Conservation (phyloP, 1,139 yeast species). For the Geotrichum phurueaensis region DNA sequence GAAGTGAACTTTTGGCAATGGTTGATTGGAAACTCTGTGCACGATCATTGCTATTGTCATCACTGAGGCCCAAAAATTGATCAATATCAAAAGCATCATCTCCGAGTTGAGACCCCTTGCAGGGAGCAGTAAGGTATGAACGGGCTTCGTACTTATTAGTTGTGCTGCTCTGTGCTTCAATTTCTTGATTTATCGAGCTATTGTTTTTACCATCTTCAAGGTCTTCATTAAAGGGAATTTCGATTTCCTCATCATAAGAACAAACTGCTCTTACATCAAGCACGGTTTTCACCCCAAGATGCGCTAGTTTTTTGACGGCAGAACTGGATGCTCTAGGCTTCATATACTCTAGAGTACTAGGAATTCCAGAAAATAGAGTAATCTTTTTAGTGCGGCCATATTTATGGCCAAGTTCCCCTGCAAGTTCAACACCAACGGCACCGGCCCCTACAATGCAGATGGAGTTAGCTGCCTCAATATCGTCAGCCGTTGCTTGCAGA, state of each 20-base stretch:
- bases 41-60: too few relatives aligned
- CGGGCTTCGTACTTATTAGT: too few relatives aligned
- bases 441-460: conserved; percentile 27
- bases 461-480: conserved; percentile 8
- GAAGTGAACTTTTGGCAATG: too few relatives aligned
- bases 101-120: too few relatives aligned
- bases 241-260: not conserved
- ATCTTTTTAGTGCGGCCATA: conserved; percentile 20
- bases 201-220: not conserved
- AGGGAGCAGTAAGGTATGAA: too few relatives aligned
- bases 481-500: not conserved
- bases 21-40: too few relatives aligned
- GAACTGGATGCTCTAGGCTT: not conserved
- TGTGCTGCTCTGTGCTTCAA: too few relatives aligned
- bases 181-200: not conserved
- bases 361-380: conserved; percentile 4
- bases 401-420: conserved; percentile 23
- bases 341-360: not conserved
- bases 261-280: conserved; percentile 3
- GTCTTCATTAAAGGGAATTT: not conserved
- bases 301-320: conserved; percentile 2
- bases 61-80: too few relatives aligned
- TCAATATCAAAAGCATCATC: too few relatives aligned
- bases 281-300: conserved; percentile 5
- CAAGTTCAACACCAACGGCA: conserved; percentile 26